Percentiles rank a stretch among this genome's conserved stretches.
These are phyloP conservation scores for Trichothecium sympodiale DNA, from an alignment of 2,329 filamentous ascomycete genomes.

Conservation along the genomic window DNA sequence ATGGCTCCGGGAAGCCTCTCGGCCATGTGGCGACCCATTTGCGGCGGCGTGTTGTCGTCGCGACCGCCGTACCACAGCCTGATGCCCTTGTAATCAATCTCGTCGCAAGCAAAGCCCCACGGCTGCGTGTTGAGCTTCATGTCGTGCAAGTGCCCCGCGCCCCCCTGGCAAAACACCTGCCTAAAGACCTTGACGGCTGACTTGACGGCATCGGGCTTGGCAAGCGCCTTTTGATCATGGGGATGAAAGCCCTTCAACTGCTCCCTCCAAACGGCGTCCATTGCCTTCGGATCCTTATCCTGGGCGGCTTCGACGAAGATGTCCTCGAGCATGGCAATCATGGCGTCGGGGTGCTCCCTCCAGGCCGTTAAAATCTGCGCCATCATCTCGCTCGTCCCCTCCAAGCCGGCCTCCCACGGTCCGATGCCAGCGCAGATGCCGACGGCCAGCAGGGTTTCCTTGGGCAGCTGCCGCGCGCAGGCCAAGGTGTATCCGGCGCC, in stretches of 20 bases:
- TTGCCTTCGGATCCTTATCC: constrained; percentile 5
- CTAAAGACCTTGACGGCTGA: too few relatives aligned
- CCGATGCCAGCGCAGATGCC: constrained; percentile 9
- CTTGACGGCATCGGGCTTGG: too few relatives aligned
- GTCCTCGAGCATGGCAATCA: constrained; percentile 5
- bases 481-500: constrained; percentile 18
- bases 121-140: constrained; percentile 6
- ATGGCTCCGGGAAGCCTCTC: too few relatives aligned
- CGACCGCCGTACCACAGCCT: constrained; percentile 7
- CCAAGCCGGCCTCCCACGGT: constrained; percentile 4
- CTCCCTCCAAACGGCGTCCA: constrained; percentile 4
- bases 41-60: constrained; percentile 2
- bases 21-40: too few relatives aligned
- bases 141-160: constrained; percentile 3
- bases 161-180: too few relatives aligned
- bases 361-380: too few relatives aligned
- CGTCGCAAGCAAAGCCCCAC: constrained; percentile 10
- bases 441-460: constrained; percentile 3
- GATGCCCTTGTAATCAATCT: too few relatives aligned
- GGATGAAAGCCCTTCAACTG: too few relatives aligned
- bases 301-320: constrained; percentile 4
- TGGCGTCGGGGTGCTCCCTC: constrained; percentile 4
- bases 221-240: too few relatives aligned
- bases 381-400: constrained; percentile 9
- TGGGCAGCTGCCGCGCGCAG: constrained; percentile 10